Conservation (phyloP, 2,329 filamentous ascomycete species). For the Biscogniauxia marginata region DNA sequence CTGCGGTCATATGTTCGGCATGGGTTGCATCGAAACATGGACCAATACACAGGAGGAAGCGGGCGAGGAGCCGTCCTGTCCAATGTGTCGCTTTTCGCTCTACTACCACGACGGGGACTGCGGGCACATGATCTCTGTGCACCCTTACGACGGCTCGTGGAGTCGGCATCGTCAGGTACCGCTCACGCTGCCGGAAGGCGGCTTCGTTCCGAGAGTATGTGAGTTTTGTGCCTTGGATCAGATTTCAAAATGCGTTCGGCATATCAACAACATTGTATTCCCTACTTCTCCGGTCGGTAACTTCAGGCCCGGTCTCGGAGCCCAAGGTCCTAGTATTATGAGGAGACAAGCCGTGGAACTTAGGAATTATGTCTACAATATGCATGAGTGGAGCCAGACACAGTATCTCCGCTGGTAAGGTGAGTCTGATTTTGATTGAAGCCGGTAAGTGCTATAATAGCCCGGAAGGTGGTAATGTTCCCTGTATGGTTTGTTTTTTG, state of each 20-base stretch:
- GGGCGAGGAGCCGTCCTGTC: conserved; percentile 3
- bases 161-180: conserved; percentile 4
- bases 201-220: conserved; percentile 1
- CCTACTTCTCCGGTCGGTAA: neutral
- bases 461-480: too few relatives aligned
- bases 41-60: neutral
- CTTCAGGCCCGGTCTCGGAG: neutral
- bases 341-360: neutral
- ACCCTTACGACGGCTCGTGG: neutral
- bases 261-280: neutral
- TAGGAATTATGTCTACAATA: neutral
- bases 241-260: neutral
- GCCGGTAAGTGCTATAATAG: too few relatives aligned
- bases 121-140: conserved; percentile 9
- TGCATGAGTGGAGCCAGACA: neutral
- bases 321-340: neutral
- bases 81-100: conserved; percentile 16
- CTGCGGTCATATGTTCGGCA: conserved; percentile 23
- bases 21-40: conserved; percentile 8
- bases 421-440: neutral
- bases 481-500: neutral
- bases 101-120: conserved; percentile 6
- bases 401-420: neutral
- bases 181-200: conserved; percentile 17
- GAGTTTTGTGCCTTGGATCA: neutral